Evolutionary conservation across 495 filamentous ascomycete genomes (phyloP).

Genomic region (Aspergillus ostianus): DNA sequence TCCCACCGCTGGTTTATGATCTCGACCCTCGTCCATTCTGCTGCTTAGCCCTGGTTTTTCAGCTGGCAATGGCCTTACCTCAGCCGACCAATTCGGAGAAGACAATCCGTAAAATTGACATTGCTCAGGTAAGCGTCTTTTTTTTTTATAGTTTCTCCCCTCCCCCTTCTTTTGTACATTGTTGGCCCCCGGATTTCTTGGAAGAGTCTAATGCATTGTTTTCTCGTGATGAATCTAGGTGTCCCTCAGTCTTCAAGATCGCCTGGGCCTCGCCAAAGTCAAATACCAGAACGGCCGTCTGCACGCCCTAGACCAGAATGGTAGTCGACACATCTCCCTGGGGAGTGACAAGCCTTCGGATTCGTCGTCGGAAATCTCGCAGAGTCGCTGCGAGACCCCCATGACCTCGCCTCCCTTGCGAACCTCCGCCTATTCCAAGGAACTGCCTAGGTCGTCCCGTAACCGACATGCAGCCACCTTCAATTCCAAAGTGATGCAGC

Average conservation of each 20-base stretch:
- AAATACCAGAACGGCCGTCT: slow-evolving; percentile 83
- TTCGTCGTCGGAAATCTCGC: slow-evolving; percentile 67
- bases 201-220: slow-evolving; percentile 7
- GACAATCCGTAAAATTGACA: slow-evolving; percentile 50
- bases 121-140: slow-evolving; percentile 69
- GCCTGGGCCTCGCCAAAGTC: slow-evolving; percentile 91
- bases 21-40: slow-evolving; percentile 5
- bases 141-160: neutral
- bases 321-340: slow-evolving; percentile 45
- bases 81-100: slow-evolving; percentile 39
- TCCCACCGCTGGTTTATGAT: slow-evolving; percentile 13
- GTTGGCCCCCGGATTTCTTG: neutral
- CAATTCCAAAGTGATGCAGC: slow-evolving; percentile 44
- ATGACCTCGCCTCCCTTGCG: slow-evolving; percentile 43
- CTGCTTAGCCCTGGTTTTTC: slow-evolving; percentile 11
- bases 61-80: slow-evolving; percentile 33
- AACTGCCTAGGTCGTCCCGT: slow-evolving; percentile 44
- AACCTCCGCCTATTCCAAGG: slow-evolving; percentile 42
- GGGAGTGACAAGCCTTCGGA: slow-evolving; percentile 59
- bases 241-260: slow-evolving; percentile 84
- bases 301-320: slow-evolving; percentile 50
- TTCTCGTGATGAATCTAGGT: slow-evolving; percentile 54
- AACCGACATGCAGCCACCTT: slow-evolving; percentile 50
- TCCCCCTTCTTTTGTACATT: neutral
- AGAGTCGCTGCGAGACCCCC: slow-evolving; percentile 46